Evolutionary conservation across 768 basidiomycete genomes (phyloP).

Genomic region (Leccinum subtestaceum): DNA sequence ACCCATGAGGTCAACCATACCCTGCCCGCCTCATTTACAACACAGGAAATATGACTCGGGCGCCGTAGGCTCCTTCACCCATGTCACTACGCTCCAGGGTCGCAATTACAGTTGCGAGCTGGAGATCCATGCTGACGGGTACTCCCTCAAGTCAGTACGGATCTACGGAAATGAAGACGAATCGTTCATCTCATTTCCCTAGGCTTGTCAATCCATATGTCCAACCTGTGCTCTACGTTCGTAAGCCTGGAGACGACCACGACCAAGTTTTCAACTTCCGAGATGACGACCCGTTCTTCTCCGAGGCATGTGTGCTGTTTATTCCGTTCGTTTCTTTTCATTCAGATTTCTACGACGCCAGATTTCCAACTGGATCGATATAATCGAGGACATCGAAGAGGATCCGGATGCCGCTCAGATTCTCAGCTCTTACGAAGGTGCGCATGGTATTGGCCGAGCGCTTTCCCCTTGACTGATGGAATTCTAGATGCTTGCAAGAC

Average conservation of each 20-base stretch:
- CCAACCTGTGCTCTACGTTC: slow-evolving; percentile 81
- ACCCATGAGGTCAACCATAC: slow-evolving; percentile 11
- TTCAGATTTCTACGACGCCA: slow-evolving; percentile 13
- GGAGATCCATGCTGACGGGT: slow-evolving; percentile 93
- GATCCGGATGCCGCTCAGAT: slow-evolving; percentile 79
- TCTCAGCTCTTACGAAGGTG: slow-evolving; percentile 82
- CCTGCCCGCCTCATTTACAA: slow-evolving; percentile 18
- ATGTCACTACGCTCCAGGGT: slow-evolving; percentile 89
- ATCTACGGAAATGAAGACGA: slow-evolving; percentile 6
- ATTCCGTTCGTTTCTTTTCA: neutral
- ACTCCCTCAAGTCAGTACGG: slow-evolving; percentile 65
- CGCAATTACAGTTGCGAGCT: slow-evolving; percentile 92
- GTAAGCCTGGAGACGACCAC: slow-evolving; percentile 76
- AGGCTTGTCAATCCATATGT: slow-evolving; percentile 94
- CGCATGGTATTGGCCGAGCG: neutral
- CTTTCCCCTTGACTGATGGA: neutral
- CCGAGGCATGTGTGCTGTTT: slow-evolving; percentile 49
- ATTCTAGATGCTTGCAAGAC: slow-evolving; percentile 75
- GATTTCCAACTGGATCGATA: slow-evolving; percentile 83
- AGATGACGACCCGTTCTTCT: slow-evolving; percentile 92
- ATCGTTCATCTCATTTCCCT: slow-evolving; percentile 10
- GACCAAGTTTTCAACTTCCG: slow-evolving; percentile 70
- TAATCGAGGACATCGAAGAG: slow-evolving; percentile 87
- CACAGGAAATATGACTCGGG: slow-evolving; percentile 92
- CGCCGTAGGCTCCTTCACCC: slow-evolving; percentile 89